These are phyloP conservation scores for Ascochyta fabae DNA, from an alignment of 2,329 filamentous ascomycete species.

Conservation along the genomic window DNA sequence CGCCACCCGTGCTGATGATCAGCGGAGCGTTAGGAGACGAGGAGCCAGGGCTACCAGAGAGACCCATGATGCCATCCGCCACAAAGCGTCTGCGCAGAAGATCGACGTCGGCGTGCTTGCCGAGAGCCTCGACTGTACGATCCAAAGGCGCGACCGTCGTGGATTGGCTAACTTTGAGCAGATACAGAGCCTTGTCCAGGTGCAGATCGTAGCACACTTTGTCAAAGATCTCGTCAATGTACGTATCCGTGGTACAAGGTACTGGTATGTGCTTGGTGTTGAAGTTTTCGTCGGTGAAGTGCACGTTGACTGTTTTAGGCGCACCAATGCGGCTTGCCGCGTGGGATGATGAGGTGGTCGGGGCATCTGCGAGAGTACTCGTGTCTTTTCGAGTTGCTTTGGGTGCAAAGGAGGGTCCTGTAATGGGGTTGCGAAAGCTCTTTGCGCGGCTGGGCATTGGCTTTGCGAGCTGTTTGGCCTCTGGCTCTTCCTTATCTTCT, in stretches of 20 bases:
- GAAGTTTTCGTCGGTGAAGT: constrained; percentile 73
- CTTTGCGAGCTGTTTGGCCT: constrained; percentile 24
- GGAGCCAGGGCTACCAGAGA: constrained; percentile 72
- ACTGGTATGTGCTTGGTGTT: constrained; percentile 74
- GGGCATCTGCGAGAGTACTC: constrained; percentile 52
- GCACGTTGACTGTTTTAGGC: constrained; percentile 73
- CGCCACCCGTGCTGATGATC: constrained; percentile 60
- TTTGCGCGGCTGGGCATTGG: constrained; percentile 43
- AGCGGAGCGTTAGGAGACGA: constrained; percentile 72
- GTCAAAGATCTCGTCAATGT: constrained; percentile 82
- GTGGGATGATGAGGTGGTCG: constrained; percentile 51
- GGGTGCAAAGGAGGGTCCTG: constrained; percentile 56
- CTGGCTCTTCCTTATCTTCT: constrained; percentile 26
- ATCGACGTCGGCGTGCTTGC: constrained; percentile 76
- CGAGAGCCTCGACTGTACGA: constrained; percentile 78
- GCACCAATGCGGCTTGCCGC: constrained; percentile 67
- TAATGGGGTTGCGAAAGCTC: constrained; percentile 59
- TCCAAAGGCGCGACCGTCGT: constrained; percentile 78
- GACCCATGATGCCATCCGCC: constrained; percentile 73
- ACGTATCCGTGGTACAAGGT: constrained; percentile 81
- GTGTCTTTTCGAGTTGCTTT: constrained; percentile 56
- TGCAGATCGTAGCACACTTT: constrained; percentile 77
- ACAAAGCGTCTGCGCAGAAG: constrained; percentile 77
- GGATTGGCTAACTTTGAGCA: constrained; percentile 77
- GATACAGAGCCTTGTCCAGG: constrained; percentile 78